A percentile compares a stretch with the other conserved stretches of the same genome.
Conservation (phyloP, 257 asterid species). For the Lantana camara region DNA sequence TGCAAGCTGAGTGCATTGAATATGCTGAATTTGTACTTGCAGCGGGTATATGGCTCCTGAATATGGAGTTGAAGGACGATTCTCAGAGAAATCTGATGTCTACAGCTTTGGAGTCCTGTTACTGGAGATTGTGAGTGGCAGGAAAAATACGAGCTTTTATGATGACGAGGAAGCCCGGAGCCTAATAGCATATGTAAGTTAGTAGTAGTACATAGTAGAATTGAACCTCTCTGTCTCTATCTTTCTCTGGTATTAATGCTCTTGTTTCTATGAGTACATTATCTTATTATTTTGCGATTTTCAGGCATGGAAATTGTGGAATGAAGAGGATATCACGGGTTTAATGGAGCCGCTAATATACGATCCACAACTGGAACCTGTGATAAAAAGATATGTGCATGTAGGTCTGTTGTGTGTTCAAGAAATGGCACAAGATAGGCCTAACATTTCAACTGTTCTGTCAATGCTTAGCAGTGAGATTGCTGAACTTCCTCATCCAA, state of each 20-base stretch:
- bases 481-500: slow-evolving; percentile 36
- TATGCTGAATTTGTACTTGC: not conserved
- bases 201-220: no score
- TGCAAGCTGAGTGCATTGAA: not conserved
- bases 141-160: slow-evolving; percentile 41
- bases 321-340: slow-evolving; percentile 36
- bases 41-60: slow-evolving; percentile 75
- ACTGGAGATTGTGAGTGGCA: slow-evolving; percentile 51
- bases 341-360: slow-evolving; percentile 38
- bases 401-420: slow-evolving; percentile 55
- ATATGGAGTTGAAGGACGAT: slow-evolving; percentile 57
- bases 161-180: slow-evolving; percentile 36
- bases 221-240: no score
- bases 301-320: slow-evolving; percentile 64
- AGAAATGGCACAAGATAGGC: slow-evolving; percentile 44
- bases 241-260: no score
- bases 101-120: slow-evolving; percentile 58
- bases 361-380: slow-evolving; percentile 2
- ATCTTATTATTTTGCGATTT: not conserved
- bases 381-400: slow-evolving; percentile 38
- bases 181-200: slow-evolving; percentile 47
- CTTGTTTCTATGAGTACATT: not conserved
- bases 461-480: slow-evolving; percentile 51
- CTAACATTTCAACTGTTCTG: slow-evolving; percentile 44
- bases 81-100: slow-evolving; percentile 64